Evolutionary conservation across 2,329 filamentous ascomycete species (phyloP).

Genomic region (Stachybotrys chartarum): DNA sequence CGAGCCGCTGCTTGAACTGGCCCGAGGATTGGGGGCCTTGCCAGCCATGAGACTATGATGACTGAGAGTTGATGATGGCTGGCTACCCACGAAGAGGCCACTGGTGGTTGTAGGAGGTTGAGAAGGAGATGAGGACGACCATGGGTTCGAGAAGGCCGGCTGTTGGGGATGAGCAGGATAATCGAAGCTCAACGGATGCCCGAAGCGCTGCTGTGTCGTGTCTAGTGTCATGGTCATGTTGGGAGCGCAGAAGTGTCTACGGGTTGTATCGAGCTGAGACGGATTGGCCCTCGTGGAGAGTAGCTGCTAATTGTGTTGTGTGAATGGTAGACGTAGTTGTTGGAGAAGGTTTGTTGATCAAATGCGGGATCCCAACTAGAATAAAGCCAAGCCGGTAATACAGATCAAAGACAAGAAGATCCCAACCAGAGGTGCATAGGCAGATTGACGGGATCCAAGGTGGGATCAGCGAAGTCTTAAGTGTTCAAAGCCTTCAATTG

Average conservation of each 20-base stretch:
- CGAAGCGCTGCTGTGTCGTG: slow-evolving; percentile 76
- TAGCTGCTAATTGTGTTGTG: slow-evolving; percentile 9
- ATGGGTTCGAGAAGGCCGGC: slow-evolving; percentile 85
- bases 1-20: slow-evolving; percentile 49
- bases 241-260: slow-evolving; percentile 13
- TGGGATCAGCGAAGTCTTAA: slow-evolving; percentile 57
- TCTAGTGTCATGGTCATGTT: slow-evolving; percentile 96
- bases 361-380: slow-evolving; percentile 39
- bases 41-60: slow-evolving; percentile 46
- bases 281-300: slow-evolving; percentile 6
- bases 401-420: slow-evolving; percentile 33
- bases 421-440: slow-evolving; percentile 24
- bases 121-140: slow-evolving; percentile 52
- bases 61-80: slow-evolving; percentile 33
- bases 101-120: slow-evolving; percentile 43
- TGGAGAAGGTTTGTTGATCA: slow-evolving; percentile 39
- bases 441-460: slow-evolving; percentile 22
- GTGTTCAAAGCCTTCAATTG: slow-evolving; percentile 35
- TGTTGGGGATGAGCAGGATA: slow-evolving; percentile 47
- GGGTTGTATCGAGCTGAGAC: background rate
- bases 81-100: slow-evolving; percentile 58
- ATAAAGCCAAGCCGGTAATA: slow-evolving; percentile 38
- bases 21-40: slow-evolving; percentile 42
- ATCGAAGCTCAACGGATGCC: slow-evolving; percentile 69
- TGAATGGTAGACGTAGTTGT: background rate